phyloP scores from a whole-genome alignment of 441 rosid genomes.

The Gossypium gossypioides region DNA sequence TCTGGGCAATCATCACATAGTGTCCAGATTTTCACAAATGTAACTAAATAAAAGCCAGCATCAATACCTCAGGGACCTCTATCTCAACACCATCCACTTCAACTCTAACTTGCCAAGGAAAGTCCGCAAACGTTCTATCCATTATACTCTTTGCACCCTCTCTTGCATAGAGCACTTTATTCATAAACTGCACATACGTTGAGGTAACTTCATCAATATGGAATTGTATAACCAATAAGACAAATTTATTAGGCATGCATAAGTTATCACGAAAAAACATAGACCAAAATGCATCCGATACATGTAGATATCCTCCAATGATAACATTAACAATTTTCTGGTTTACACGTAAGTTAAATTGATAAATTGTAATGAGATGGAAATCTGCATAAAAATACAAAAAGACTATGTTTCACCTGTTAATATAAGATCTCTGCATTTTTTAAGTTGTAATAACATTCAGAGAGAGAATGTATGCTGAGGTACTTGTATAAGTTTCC shows the following conservation, averaged over 20 bases:
- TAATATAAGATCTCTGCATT: neutral
- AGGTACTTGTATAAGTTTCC: neutral
- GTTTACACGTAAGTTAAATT: neutral
- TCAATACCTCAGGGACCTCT: constrained; percentile 91
- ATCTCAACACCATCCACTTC: constrained; percentile 85
- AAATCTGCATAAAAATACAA: neutral
- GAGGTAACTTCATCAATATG: constrained; percentile 18
- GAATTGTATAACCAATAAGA: neutral
- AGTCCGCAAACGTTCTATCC: constrained; percentile 88
- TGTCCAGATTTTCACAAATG: neutral
- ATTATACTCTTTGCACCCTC: constrained; percentile 95
- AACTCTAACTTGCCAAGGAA: constrained; percentile 86
- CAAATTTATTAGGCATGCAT: neutral
- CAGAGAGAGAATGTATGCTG: neutral
- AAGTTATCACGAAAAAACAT: neutral
- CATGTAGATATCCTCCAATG: neutral
- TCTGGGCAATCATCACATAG: neutral
- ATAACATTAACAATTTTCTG: neutral
- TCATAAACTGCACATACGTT: constrained; percentile 72
- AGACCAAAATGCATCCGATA: neutral
- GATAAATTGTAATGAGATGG: neutral
- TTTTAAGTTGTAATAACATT: neutral
- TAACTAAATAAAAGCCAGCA: neutral
- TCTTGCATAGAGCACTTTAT: constrained; percentile 92
- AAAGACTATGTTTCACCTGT: neutral